A percentile compares a stretch with the other conserved stretches of the same genome.
These are phyloP conservation scores for Canariomyces notabilis DNA, from an alignment of 2,329 filamentous ascomycete species.

Conservation along the genomic window DNA sequence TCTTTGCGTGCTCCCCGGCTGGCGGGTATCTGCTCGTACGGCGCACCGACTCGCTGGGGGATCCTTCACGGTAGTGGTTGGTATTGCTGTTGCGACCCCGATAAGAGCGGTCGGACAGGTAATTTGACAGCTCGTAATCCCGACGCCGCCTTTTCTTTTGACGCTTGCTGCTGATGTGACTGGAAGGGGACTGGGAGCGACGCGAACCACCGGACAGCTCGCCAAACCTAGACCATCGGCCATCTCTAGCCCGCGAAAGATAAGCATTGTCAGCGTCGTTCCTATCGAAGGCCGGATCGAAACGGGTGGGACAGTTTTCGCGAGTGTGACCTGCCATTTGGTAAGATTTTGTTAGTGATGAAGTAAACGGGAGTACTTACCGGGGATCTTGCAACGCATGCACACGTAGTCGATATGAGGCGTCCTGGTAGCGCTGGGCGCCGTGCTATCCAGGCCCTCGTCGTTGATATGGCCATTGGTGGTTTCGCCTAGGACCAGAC, in stretches of 20 bases:
- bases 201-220: neutral
- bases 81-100: neutral
- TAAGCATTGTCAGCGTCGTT: neutral
- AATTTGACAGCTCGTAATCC: neutral
- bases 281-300: constrained; percentile 35
- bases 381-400: constrained; percentile 29
- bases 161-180: neutral
- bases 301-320: constrained; percentile 37
- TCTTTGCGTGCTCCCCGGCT: neutral
- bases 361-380: constrained; percentile 21
- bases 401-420: constrained; percentile 27
- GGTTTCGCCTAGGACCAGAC: constrained; percentile 4
- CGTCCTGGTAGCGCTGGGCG: neutral
- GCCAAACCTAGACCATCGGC: neutral
- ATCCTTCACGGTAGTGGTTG: neutral
- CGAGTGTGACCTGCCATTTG: constrained; percentile 35
- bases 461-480: neutral
- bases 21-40: neutral
- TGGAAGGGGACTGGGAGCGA: neutral
- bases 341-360: neutral
- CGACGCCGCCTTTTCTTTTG: neutral
- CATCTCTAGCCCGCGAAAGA: neutral
- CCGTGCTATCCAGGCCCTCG: neutral
- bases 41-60: neutral
- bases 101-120: neutral